A percentile compares a stretch with the other conserved stretches of the same genome.
Conservation (phyloP, 2,329 filamentous ascomycete genomes). For the Trichoderma sp. region DNA sequence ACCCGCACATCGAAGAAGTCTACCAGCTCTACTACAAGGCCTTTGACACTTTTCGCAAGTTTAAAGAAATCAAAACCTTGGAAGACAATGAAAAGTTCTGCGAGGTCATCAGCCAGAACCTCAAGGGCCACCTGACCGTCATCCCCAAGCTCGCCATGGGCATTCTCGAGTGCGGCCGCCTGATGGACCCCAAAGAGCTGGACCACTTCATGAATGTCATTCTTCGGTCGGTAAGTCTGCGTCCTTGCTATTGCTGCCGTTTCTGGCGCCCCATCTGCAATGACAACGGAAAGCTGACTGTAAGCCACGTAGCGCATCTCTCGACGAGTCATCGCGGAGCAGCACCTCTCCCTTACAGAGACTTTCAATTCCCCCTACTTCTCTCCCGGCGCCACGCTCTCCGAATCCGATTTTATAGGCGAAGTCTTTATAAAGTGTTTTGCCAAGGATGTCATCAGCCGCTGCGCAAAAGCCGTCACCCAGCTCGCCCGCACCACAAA, state of each 20-base stretch:
- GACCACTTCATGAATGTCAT: slow-evolving; percentile 96
- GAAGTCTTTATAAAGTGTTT: slow-evolving; percentile 94
- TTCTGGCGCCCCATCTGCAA: too few species aligned
- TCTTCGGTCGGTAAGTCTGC: slow-evolving; percentile 69
- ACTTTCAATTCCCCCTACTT: slow-evolving; percentile 91
- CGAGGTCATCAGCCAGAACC: slow-evolving; percentile 70
- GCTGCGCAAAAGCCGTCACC: slow-evolving; percentile 73
- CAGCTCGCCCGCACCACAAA: slow-evolving; percentile 73
- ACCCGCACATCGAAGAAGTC: slow-evolving; percentile 86
- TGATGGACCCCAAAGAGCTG: slow-evolving; percentile 76
- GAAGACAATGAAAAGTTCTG: slow-evolving; percentile 91
- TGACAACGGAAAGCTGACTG: neutral
- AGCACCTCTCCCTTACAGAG: slow-evolving; percentile 91
- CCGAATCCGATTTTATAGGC: slow-evolving; percentile 80
- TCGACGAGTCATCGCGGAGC: slow-evolving; percentile 92
- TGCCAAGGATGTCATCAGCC: slow-evolving; percentile 81
- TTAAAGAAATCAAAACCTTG: slow-evolving; percentile 77
- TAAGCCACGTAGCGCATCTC: slow-evolving; percentile 69
- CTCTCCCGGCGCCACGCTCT: slow-evolving; percentile 72
- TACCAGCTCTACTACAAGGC: slow-evolving; percentile 96
- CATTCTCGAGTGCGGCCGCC: slow-evolving; percentile 80
- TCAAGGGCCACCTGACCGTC: slow-evolving; percentile 85
- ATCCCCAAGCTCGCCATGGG: slow-evolving; percentile 95
- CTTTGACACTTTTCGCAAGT: slow-evolving; percentile 85
- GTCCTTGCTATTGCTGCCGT: too few species aligned